Evolutionary conservation across 2,329 filamentous ascomycete genomes (phyloP).

Genomic region (Emergomyces orientalis): DNA sequence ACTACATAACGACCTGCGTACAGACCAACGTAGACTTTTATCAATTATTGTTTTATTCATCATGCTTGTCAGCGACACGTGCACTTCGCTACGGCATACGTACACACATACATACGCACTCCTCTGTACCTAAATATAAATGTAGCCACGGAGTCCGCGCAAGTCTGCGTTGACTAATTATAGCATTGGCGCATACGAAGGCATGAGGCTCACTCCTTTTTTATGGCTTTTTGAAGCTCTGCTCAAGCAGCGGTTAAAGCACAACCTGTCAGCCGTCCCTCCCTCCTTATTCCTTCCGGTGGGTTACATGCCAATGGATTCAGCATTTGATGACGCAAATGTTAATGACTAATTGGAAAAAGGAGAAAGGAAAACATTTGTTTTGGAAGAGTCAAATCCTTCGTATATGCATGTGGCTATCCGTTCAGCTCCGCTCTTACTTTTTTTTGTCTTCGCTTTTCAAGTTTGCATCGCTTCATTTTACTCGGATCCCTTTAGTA

Average conservation of each 20-base stretch:
- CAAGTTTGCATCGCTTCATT: not conserved
- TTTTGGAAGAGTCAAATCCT: not conserved
- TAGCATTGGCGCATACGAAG: not conserved
- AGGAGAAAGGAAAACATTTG: not conserved
- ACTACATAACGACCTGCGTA: not conserved
- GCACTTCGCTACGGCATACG: not conserved
- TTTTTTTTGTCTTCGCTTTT: not conserved
- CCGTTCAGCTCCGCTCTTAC: not conserved
- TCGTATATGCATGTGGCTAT: slow-evolving; percentile 1
- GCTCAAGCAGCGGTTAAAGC: not conserved
- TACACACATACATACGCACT: not conserved
- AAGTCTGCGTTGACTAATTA: not conserved
- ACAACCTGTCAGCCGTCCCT: not conserved
- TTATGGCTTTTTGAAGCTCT: not conserved
- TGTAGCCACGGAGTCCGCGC: not conserved
- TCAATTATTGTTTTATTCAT: too few relatives aligned
- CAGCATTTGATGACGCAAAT: not conserved
- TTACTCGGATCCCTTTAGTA: not conserved
- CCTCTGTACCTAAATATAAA: not conserved
- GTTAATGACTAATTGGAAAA: too few relatives aligned
- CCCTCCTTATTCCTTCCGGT: not conserved
- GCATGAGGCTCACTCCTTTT: not conserved
- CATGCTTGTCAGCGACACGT: not conserved
- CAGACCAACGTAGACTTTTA: not conserved
- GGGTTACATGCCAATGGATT: not conserved